Evolutionary conservation across 805 yeast genomes (phyloP), one percentile per base, ranked within the genome.

Genomic region (Metschnikowia rubicola): DNA sequence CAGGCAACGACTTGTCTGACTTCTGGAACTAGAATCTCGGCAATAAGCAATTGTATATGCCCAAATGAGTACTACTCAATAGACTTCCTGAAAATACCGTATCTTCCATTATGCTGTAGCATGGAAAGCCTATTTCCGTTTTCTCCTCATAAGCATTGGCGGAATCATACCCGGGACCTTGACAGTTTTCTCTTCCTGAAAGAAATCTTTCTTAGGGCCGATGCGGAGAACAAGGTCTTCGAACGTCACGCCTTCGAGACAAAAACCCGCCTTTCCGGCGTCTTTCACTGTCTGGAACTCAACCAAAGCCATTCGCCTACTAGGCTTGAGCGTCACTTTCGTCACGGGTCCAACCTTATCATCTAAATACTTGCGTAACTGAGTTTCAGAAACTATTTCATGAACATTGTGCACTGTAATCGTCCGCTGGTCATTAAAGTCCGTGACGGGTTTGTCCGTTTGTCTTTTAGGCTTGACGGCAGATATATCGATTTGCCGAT

Each of bases 201-300:
- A 46, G 32, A 48, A 55, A 13, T 49, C 54, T 26, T 43, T 32
- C 35, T 51, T 53, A 17, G 30, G 47, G 5, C 57, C 55, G 11
- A 55, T 38, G 10, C 26, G 39, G 7, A 55, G 38, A n/a, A 30
- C 36, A 12, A 58, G 62, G 2, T 66, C 72, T 13, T 74, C 72
- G 13, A 77, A 66, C 10, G 48, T 52, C 21, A 51, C 52, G 0
- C 79, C 78, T 30, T 73, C 68, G 12, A 79, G 52, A 10, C 60
- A 55, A 62, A 83, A 57, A 0, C 70, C 64, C 0, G 80, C 81
- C 38, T 64, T 69, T 0, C 88, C 88, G 1, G 84, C 79, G 39
- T 71, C 72, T 8, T 63, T 55, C 0, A 68, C 62, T 6, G 59
- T 63, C 26, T 60, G 61, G 51, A 78, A 78, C 50, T 76, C 77